Percentiles rank a stretch among this genome's conserved stretches.
phyloP scores from a whole-genome alignment of 176 grass and related monocot genomes.

The Olyra latifolia region DNA sequence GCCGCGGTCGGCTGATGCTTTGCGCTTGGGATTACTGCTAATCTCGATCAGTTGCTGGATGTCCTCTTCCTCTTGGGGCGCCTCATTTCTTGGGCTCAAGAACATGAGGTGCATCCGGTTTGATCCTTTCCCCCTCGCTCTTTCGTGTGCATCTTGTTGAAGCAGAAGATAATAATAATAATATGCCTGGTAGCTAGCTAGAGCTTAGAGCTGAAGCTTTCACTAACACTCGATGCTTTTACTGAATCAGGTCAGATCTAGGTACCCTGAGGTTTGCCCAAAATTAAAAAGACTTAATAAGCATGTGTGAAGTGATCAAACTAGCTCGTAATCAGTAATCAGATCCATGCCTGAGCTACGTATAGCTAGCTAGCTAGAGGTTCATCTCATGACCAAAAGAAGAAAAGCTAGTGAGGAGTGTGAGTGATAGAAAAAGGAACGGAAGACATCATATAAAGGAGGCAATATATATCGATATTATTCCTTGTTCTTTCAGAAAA shows the following conservation, averaged over 20 bases:
- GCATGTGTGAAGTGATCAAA: conserved; percentile 26
- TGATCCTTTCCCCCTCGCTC: neutral
- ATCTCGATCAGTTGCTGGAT: conserved; percentile 42
- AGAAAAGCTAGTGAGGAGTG: conserved; percentile 32
- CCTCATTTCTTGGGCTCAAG: conserved; percentile 38
- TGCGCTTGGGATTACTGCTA: neutral
- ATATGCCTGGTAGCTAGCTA: too few relatives aligned
- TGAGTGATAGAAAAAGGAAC: conserved; percentile 3
- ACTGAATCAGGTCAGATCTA: conserved; percentile 29
- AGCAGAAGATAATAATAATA: too few relatives aligned
- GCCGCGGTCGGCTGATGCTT: neutral
- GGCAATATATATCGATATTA: too few relatives aligned
- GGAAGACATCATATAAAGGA: conserved; percentile 1
- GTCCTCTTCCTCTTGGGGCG: too few relatives aligned
- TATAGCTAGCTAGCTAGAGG: neutral
- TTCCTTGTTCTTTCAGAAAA: conserved; percentile 29
- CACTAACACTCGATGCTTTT: neutral
- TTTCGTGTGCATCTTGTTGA: neutral
- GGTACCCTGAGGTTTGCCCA: neutral
- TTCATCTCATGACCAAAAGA: neutral
- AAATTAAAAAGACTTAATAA: too few relatives aligned
- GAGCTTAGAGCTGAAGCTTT: conserved; percentile 27
- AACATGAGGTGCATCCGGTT: conserved; percentile 29
- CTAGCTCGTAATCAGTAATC: too few relatives aligned
- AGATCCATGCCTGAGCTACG: conserved; percentile 16